Percentiles rank a stretch among this genome's conserved stretches.
These are phyloP conservation scores for Rhododendron mucronatum DNA, from an alignment of 148 eudicot species.

Conservation along the genomic window DNA sequence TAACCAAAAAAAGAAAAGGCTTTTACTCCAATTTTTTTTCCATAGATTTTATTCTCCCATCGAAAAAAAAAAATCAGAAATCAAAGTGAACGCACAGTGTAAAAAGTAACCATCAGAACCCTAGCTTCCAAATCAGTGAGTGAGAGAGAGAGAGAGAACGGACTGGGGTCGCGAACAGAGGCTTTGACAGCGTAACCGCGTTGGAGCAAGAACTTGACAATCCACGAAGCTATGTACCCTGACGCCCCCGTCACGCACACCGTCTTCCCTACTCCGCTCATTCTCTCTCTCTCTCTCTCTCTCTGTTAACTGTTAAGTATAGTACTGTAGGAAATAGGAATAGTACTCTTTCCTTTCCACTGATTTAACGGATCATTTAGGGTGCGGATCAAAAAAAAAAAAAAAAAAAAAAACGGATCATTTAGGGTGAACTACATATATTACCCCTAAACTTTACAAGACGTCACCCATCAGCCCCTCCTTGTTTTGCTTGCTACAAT, in stretches of 20 bases:
- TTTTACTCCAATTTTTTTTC: neutral
- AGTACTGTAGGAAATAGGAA: no score
- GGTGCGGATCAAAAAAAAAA: no score
- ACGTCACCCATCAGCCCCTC: neutral
- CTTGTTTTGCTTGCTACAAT: neutral
- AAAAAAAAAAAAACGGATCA: no score
- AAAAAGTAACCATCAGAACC: neutral
- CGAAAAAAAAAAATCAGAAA: neutral
- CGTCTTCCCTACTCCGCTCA: slow-evolving; percentile 8
- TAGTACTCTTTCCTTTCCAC: no score
- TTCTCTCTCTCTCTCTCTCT: slow-evolving; percentile 1
- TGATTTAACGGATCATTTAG: no score
- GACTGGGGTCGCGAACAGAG: slow-evolving; percentile 34
- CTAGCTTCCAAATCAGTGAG: neutral
- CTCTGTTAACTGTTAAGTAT: neutral
- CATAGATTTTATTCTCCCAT: neutral
- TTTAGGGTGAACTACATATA: neutral
- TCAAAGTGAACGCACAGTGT: neutral
- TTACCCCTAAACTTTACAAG: neutral
- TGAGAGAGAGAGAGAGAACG: neutral
- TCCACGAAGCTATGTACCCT: slow-evolving; percentile 44
- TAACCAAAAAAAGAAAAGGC: neutral
- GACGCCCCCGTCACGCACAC: slow-evolving; percentile 45
- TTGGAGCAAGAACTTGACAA: slow-evolving; percentile 32
- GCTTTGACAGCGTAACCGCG: slow-evolving; percentile 40